These are phyloP conservation scores for Clathrus columnatus DNA, from an alignment of 768 basidiomycete species.

Conservation along the genomic window DNA sequence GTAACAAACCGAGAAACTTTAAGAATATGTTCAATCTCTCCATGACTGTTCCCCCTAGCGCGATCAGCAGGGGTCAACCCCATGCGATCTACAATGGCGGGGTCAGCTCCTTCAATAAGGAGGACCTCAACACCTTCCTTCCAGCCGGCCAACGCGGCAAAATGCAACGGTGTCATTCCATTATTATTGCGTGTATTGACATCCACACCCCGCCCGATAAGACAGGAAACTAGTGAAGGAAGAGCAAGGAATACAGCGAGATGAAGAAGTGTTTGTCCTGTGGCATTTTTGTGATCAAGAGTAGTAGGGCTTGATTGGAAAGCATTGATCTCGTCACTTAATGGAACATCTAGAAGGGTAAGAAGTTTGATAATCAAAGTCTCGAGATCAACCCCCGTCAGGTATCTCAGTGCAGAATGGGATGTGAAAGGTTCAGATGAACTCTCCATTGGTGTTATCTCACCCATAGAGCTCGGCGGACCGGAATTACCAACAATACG, in stretches of 20 bases:
- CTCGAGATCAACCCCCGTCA: conserved; percentile 58
- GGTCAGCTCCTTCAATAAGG: conserved; percentile 72
- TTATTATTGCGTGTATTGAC: conserved; percentile 81
- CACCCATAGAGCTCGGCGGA: conserved; percentile 23
- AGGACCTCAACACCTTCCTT: conserved; percentile 56
- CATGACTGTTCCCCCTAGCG: conserved; percentile 37
- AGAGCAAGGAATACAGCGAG: conserved; percentile 76
- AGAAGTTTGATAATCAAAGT: conserved; percentile 73
- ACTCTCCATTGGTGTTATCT: conserved; percentile 42
- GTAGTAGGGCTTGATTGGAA: conserved; percentile 40
- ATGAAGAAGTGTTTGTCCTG: conserved; percentile 85
- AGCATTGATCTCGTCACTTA: conserved; percentile 35
- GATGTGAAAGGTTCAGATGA: conserved; percentile 35
- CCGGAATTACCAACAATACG: conserved; percentile 74
- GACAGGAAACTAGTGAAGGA: conserved; percentile 55
- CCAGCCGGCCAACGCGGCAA: conserved; percentile 63
- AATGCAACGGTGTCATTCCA: conserved; percentile 85
- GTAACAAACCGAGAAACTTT: conserved; percentile 3
- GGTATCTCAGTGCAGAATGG: conserved; percentile 50
- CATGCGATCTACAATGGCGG: conserved; percentile 61
- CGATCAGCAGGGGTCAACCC: conserved; percentile 67
- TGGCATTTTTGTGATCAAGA: conserved; percentile 60
- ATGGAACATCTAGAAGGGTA: conserved; percentile 58
- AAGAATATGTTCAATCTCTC: conserved; percentile 21
- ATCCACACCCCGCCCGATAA: conserved; percentile 66